phyloP scores from a whole-genome alignment of 768 basidiomycete genomes.

The Podaxis sp. region DNA sequence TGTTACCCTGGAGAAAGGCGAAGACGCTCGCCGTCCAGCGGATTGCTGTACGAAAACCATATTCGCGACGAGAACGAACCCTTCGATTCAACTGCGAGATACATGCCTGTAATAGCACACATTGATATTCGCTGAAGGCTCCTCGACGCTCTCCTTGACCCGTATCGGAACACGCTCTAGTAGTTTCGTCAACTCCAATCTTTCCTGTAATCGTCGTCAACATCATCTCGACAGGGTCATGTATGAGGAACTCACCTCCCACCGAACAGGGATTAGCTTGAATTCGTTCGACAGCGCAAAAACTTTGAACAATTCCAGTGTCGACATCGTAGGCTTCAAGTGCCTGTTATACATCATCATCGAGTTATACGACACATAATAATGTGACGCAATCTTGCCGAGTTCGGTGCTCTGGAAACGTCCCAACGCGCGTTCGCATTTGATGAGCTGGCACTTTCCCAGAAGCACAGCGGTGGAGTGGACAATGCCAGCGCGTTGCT shows the following conservation, averaged over 20 bases:
- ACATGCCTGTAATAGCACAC: conserved; percentile 86
- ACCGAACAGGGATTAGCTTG: conserved; percentile 49
- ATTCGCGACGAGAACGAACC: conserved; percentile 76
- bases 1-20: neutral
- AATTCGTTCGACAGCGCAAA: conserved; percentile 97
- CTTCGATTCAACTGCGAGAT: conserved; percentile 95
- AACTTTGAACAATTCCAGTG: conserved; percentile 89
- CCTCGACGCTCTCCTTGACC: conserved; percentile 69
- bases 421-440: conserved; percentile 88
- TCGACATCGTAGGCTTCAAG: conserved; percentile 81
- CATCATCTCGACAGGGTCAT: conserved; percentile 27
- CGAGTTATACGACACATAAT: conserved; percentile 92
- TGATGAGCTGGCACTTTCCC: conserved; percentile 92
- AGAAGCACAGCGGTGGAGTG: conserved; percentile 92
- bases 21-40: conserved; percentile 69
- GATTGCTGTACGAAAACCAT: conserved; percentile 98
- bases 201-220: conserved; percentile 90
- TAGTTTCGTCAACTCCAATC: conserved; percentile 85
- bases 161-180: conserved; percentile 96
- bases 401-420: conserved; percentile 92
- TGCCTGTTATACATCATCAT: too few relatives aligned
- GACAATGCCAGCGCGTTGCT: conserved; percentile 91
- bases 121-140: too few relatives aligned
- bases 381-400: conserved; percentile 92
- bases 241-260: conserved; percentile 11